phyloP scores from a whole-genome alignment of 345 rosid species.

The Hevea brasiliensis region DNA sequence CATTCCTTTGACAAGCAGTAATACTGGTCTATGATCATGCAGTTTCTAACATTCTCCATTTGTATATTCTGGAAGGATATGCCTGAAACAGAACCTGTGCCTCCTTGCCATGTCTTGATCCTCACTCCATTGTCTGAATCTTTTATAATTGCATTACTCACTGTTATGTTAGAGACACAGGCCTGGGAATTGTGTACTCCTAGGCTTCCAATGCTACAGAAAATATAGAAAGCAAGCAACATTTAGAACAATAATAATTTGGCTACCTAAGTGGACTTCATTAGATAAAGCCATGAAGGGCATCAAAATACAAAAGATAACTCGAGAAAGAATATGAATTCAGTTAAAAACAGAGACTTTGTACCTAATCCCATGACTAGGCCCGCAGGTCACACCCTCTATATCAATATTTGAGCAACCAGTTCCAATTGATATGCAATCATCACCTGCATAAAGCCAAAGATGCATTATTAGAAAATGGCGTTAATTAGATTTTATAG shows the following conservation, averaged over 20 bases:
- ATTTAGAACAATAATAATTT: too few relatives aligned
- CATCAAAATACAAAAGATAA: too few relatives aligned
- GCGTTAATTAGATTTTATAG: too few relatives aligned
- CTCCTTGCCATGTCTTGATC: constrained; percentile 98
- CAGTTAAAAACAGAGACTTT: not conserved
- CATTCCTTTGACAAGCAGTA: constrained; percentile 71
- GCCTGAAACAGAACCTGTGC: constrained; percentile 67
- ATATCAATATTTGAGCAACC: constrained; percentile 33
- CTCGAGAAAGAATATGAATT: not conserved
- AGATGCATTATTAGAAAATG: not conserved
- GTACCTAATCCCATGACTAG: constrained; percentile 42
- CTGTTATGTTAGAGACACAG: constrained; percentile 87
- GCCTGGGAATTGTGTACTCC: constrained; percentile 94
- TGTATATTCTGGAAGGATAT: constrained; percentile 78
- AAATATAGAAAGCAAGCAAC: not conserved
- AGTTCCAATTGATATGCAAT: constrained; percentile 37
- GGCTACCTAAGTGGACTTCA: too few relatives aligned
- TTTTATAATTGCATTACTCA: constrained; percentile 53
- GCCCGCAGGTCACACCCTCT: constrained; percentile 35
- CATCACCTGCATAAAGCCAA: constrained; percentile 23
- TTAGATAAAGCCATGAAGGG: too few relatives aligned
- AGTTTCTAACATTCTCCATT: constrained; percentile 88
- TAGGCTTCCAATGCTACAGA: constrained; percentile 83
- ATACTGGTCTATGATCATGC: constrained; percentile 88
- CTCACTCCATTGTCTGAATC: constrained; percentile 93